Conservation (phyloP, 2,329 filamentous ascomycete species). For the Plenodomus lindquistii region DNA sequence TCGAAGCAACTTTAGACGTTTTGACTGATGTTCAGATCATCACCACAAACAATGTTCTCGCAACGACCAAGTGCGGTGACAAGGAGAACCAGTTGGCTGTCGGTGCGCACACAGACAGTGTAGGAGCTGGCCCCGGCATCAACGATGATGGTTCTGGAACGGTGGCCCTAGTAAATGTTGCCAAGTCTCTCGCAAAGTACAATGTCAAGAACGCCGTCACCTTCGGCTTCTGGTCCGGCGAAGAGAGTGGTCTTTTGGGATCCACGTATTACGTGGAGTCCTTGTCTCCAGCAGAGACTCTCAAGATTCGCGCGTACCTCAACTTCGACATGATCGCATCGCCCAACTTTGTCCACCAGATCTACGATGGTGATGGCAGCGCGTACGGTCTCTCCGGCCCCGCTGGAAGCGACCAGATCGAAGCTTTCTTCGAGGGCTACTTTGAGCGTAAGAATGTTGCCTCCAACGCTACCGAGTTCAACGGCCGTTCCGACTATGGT, state of each 20-base stretch:
- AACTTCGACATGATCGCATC: constrained; percentile 50
- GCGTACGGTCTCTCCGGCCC: constrained; percentile 39
- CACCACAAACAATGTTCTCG: constrained; percentile 50
- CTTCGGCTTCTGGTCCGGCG: constrained; percentile 46
- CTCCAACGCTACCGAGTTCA: constrained; percentile 39
- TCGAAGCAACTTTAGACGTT: constrained; percentile 48
- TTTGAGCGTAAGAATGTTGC: constrained; percentile 31
- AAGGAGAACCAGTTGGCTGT: constrained; percentile 41
- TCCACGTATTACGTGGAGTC: constrained; percentile 39
- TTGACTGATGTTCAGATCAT: constrained; percentile 52
- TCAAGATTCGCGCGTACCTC: constrained; percentile 45
- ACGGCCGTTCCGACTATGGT: constrained; percentile 46
- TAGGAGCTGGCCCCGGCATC: constrained; percentile 44
- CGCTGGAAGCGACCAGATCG: constrained; percentile 35
- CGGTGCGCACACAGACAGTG: constrained; percentile 45
- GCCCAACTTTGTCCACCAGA: constrained; percentile 41
- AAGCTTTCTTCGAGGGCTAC: constrained; percentile 39
- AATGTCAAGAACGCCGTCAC: constrained; percentile 44
- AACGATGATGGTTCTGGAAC: constrained; percentile 48
- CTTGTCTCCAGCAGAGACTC: constrained; percentile 27
- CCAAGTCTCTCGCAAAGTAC: constrained; percentile 44
- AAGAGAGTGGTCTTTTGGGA: constrained; percentile 45
- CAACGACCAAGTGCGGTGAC: constrained; percentile 42
- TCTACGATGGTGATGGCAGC: constrained; percentile 45
- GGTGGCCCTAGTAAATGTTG: constrained; percentile 43